Percentiles rank a stretch among this genome's conserved stretches.
Conservation (phyloP, 1,139 yeast species). For the Hyphopichia pseudoburtonii region DNA sequence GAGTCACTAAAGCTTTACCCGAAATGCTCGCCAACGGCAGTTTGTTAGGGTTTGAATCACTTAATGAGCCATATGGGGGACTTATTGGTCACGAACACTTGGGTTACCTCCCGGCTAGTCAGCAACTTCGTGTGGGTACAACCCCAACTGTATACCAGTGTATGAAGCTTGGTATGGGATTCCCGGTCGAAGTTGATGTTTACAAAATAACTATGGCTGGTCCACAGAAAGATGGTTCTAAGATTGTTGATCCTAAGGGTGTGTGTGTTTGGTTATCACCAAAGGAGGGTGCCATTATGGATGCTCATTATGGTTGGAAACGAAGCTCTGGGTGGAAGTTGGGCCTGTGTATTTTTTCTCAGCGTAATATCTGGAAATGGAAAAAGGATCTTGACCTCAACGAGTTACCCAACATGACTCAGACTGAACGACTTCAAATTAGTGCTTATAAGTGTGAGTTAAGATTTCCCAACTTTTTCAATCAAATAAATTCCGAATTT, state of each 20-base stretch:
- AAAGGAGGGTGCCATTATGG: constrained; percentile 41
- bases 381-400: constrained; percentile 24
- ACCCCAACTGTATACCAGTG: constrained; percentile 67
- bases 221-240: constrained; percentile 61
- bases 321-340: constrained; percentile 64
- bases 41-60: constrained; percentile 75
- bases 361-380: constrained; percentile 73
- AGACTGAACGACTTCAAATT: constrained; percentile 32
- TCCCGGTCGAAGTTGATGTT: constrained; percentile 60
- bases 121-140: constrained; percentile 62
- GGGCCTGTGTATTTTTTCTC: constrained; percentile 78
- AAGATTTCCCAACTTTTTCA: constrained; percentile 32
- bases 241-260: constrained; percentile 66
- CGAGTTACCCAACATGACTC: constrained; percentile 16
- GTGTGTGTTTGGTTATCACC: constrained; percentile 64
- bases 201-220: constrained; percentile 72
- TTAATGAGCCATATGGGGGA: constrained; percentile 85
- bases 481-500: constrained; percentile 22
- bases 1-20: constrained; percentile 49
- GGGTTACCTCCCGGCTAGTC: constrained; percentile 46
- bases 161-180: constrained; percentile 70
- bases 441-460: constrained; percentile 30
- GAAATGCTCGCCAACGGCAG: constrained; percentile 53
- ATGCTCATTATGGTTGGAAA: constrained; percentile 66
- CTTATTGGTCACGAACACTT: constrained; percentile 55